Base-by-base conservation (phyloP, 768 basidiomycete species). In the Termitomyces sp. region DNA sequence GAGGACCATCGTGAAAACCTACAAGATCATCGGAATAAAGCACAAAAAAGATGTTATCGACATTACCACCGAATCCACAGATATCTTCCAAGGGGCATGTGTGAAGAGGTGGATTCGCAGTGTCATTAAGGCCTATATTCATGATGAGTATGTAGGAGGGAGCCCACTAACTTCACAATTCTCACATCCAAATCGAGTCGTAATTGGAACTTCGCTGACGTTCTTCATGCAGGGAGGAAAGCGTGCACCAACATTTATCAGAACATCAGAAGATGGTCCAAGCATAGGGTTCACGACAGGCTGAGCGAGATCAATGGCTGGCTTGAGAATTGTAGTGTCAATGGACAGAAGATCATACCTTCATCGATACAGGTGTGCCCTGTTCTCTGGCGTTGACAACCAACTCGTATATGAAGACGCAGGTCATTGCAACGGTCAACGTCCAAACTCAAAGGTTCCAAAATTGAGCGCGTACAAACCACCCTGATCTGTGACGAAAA, bases 171-270 rank as follows among this genome's bases (percentile, higher is more conserved):
- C 12, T 29, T 29, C 33, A 12, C 18, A 20, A n/a, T 24, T 70
- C 82, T 56, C 64, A 90, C 90, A 92, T 54, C 82, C 78, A 47
- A 91, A 73, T 18, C 69, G 67, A 0, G 80, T 81, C 3, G 81
- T 79, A 16, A 77, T 75, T 42, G 85, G 79, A 12, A 92, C 70
- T 10, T 72, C 78, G 31, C 71, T 62, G 7, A 94, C 84, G 5
- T 70, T 63, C 68, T 93, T 94, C 90, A 95, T 95, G 64, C 94
- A 96, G 0, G 94, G 90, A 15, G 92, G 90, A 68, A 94, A 97
- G 28, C 96, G 89, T 24, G 96, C 94, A 3, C 95, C 95, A 51
- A 92, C 75, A 64, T 88, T 83, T 58, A 98, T 92, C 15, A 98
- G 75, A 2, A 88, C 92, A 47, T 86, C 86, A 49, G 81, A 82